Evolutionary conservation across 345 rosid species (phyloP).

Genomic region (Eucalyptus virginea): DNA sequence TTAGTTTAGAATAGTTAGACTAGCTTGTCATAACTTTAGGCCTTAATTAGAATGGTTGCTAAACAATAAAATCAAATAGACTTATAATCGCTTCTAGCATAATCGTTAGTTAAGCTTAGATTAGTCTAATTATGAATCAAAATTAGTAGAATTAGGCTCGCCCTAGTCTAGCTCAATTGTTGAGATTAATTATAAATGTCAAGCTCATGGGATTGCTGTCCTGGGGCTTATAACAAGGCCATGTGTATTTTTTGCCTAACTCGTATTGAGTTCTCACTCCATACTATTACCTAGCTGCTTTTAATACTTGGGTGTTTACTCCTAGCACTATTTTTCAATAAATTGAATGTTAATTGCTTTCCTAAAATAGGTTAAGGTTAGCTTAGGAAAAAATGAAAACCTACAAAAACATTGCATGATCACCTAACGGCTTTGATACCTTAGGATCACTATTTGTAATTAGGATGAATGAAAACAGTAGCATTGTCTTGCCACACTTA

Average conservation of each 20-base stretch:
- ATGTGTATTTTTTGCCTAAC: not conserved
- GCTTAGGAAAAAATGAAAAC: not conserved
- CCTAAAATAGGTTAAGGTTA: no score
- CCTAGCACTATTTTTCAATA: not conserved
- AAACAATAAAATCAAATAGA: not conserved
- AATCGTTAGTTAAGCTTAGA: not conserved
- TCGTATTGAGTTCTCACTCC: not conserved
- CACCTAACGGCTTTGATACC: no score
- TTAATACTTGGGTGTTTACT: not conserved
- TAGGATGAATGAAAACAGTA: no score
- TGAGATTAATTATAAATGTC: not conserved
- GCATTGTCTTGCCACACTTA: no score
- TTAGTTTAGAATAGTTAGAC: not conserved
- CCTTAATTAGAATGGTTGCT: not conserved
- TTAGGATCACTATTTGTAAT: no score
- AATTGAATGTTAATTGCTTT: not conserved
- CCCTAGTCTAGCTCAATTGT: not conserved
- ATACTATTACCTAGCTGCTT: no score
- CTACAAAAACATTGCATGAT: no score
- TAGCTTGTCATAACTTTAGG: not conserved
- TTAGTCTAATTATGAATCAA: not conserved
- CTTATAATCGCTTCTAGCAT: not conserved
- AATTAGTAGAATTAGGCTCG: not conserved
- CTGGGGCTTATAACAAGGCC: not conserved
- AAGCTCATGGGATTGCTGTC: not conserved